Base-by-base conservation (phyloP, 257 asterid species). In the Paraleonurus japonicus region DNA sequence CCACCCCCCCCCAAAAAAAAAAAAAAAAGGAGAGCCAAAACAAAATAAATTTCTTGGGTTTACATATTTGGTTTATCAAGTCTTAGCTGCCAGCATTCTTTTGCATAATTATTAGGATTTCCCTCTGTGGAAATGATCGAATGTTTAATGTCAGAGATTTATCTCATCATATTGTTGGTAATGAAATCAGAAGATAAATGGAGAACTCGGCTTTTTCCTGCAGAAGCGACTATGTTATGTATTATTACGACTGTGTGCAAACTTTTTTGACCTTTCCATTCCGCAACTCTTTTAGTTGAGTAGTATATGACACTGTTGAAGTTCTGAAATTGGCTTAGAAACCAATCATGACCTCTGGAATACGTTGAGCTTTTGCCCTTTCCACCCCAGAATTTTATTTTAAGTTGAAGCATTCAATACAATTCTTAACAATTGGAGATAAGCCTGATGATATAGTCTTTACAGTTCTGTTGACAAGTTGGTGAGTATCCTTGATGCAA, bases 301-400 rank as follows among this genome's bases (percentile, higher is more conserved):
- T 41, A 50, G 66, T 51, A 20, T 74, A 55, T 26, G 68, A 26
- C 60, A 19, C 35, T 76, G 43, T 51, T 48, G 10, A 71, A 67
- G 58, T 68, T 70, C 20, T 48, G 70, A 33, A 76, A 39, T 53
- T 61, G 35, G 35, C 55, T 41, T 45, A 45, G 76, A 61, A 50
- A 60, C 69, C 51, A 69, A 48, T 54, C 51, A 16, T 28, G 66
- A 43, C 35, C 55, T 66, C 59, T 65, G 32, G 12, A 26, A 26
- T 62, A 27, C 48, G 62, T 70, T 72, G 65, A 33, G 43, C 39
- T 66, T 17, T 51, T 33, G 63, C 50, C 47, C 28, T 65, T 59
- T 47, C 41, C 63, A 17, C 35, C 45, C 41, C 7, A 39, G 62
- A 61, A 61, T 15, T 51, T 68, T 68, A 23, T 55, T 54, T 47